These are phyloP conservation scores for Rhodofomes roseus DNA, from an alignment of 1,284 basidiomycete genomes.

Conservation along the genomic window DNA sequence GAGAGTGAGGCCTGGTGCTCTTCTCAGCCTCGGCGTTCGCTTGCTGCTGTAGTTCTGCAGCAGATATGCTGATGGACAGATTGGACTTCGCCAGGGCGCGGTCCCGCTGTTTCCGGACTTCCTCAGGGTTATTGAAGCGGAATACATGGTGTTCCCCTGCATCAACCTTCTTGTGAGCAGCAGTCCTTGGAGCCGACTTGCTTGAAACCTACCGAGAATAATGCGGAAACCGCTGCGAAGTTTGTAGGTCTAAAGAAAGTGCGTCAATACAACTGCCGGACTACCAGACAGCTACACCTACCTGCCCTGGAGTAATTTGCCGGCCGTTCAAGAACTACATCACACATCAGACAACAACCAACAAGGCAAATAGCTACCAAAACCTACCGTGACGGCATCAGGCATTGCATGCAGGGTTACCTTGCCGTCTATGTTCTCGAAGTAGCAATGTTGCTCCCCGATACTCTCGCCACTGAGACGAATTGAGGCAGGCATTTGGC, in stretches of 20 bases:
- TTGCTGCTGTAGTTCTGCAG: slow-evolving; percentile 55
- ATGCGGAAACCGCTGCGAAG: slow-evolving; percentile 92
- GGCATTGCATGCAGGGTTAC: slow-evolving; percentile 80
- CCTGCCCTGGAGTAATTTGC: slow-evolving; percentile 72
- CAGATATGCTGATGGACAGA: slow-evolving; percentile 60
- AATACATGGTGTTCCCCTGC: slow-evolving; percentile 96
- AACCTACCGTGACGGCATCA: slow-evolving; percentile 79
- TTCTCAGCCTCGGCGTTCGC: slow-evolving; percentile 35
- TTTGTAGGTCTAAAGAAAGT: slow-evolving; percentile 58
- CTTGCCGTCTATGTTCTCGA: slow-evolving; percentile 83
- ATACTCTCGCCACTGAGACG: slow-evolving; percentile 92
- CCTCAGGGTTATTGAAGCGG: slow-evolving; percentile 94
- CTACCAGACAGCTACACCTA: slow-evolving; percentile 33
- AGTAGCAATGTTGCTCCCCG: slow-evolving; percentile 87
- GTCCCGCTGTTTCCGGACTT: slow-evolving; percentile 87
- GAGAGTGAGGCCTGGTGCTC: slow-evolving; percentile 75
- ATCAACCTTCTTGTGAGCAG: background rate
- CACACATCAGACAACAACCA: background rate
- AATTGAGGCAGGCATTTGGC: slow-evolving; percentile 80
- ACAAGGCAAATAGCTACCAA: slow-evolving; percentile 2
- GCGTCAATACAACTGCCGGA: background rate
- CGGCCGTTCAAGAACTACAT: slow-evolving; percentile 88
- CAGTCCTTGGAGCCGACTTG: no score
- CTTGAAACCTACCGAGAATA: slow-evolving; percentile 68
- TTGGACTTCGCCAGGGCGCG: slow-evolving; percentile 69